Evolutionary conservation across 2,329 filamentous ascomycete genomes (phyloP), one percentile per base, ranked within the genome.

Genomic region (Parastagonospora nodorum): DNA sequence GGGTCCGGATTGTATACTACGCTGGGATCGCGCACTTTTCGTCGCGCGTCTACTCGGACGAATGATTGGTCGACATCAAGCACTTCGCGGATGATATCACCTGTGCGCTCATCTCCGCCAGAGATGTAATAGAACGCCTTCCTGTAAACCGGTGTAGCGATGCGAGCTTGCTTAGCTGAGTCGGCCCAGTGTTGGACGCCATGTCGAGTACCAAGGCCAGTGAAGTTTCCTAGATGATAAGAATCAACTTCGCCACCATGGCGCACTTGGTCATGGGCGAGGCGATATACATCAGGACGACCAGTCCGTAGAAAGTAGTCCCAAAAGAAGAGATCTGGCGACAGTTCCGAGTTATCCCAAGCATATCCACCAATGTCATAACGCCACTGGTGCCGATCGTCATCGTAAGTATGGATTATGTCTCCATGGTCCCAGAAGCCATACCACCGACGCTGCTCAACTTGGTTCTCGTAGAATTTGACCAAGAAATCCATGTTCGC

Each of bases 331-430:
- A 86, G 67, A 57, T 87, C 84, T 0, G 84, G 82, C 0, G 84
- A 86, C 0, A 87, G 74, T 63, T 87, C 84, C 0, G 81, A 84
- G 61, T 87, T 87, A 42, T 86, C 84, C 84, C 84, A 87, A 0
- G 83, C 84, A 50, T 83, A 87, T 0, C 84, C 84, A 3, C 84
- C 84, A 14, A 87, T 67, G 39, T 87, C 84, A 48, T 86, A 87
- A 1, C 82, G 77, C 84, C 84, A 87, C 1, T 75, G 76, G 54
- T 86, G 84, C 4, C 84, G 74, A 62, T 85, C 79, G 0, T 65
- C 56, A 43, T 87, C 84, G 52, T 87, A 87, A 0, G 82, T 82
- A 58, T 87, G 84, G 76, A 84, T 83, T 35, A 87, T 77, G 55
- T 87, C 84, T 2, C 84, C 84, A 46, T 84, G 76, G 51, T 87